Evolutionary conservation across 2,329 filamentous ascomycete species (phyloP).

Genomic region (Apiospora koreana): DNA sequence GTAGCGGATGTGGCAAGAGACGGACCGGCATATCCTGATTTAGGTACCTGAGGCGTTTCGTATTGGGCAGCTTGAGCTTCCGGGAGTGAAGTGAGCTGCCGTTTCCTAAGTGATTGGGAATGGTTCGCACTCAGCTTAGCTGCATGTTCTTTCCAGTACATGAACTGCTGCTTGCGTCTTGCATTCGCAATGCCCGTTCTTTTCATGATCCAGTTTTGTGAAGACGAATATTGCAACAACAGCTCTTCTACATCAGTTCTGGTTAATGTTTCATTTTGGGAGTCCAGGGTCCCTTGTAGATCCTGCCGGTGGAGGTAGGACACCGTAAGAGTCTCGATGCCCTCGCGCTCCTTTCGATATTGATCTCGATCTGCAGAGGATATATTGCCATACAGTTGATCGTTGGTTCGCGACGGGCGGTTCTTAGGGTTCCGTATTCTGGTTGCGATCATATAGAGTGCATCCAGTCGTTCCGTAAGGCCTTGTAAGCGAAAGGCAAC

Average conservation of each 20-base stretch:
- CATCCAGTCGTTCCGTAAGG: slow-evolving; percentile 12
- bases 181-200: background rate
- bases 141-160: background rate
- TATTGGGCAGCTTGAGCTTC: background rate
- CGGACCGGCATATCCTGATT: background rate
- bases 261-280: background rate
- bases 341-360: slow-evolving; percentile 13
- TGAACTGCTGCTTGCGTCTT: background rate
- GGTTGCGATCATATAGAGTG: slow-evolving; percentile 16
- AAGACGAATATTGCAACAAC: background rate
- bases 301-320: slow-evolving; percentile 14
- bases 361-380: background rate
- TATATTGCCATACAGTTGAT: background rate
- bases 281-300: background rate
- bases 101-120: background rate
- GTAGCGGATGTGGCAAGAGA: background rate
- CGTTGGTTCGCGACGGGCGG: background rate
- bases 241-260: background rate
- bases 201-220: background rate
- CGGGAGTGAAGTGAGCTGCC: background rate
- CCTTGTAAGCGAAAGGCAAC: slow-evolving; percentile 11
- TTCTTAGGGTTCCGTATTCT: slow-evolving; percentile 20
- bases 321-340: slow-evolving; percentile 12
- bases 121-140: background rate
- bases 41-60: background rate